Conservation (phyloP, 768 basidiomycete genomes). For the Termitomyces sp. region DNA sequence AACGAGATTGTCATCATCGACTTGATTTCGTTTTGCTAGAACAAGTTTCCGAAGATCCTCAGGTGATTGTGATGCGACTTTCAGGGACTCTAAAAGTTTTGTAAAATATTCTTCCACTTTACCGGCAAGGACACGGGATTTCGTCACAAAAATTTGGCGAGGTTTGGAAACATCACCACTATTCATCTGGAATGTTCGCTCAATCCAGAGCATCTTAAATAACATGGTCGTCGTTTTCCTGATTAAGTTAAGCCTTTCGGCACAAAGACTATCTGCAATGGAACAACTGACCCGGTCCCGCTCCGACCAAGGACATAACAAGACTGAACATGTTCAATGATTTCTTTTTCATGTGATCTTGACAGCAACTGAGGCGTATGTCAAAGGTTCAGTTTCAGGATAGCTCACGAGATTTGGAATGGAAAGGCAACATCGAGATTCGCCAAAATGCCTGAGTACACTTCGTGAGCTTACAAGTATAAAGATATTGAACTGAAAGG, state of each 20-base stretch:
- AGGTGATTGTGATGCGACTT: slow-evolving; percentile 27
- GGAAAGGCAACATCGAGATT: slow-evolving; percentile 43
- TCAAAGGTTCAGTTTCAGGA: neutral
- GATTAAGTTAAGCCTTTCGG: neutral
- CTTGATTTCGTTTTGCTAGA: slow-evolving; percentile 9
- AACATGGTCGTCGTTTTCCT: slow-evolving; percentile 78
- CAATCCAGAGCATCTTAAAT: slow-evolving; percentile 69
- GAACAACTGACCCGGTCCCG: slow-evolving; percentile 55
- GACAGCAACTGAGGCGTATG: neutral
- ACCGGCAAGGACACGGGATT: slow-evolving; percentile 58
- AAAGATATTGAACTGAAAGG: neutral
- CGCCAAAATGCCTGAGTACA: slow-evolving; percentile 40
- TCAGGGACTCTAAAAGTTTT: slow-evolving; percentile 43
- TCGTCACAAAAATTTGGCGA: slow-evolving; percentile 69
- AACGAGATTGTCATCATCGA: slow-evolving; percentile 23
- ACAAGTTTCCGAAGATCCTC: slow-evolving; percentile 32
- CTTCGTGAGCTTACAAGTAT: neutral
- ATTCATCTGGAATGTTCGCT: slow-evolving; percentile 44
- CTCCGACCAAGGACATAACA: slow-evolving; percentile 68
- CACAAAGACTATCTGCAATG: neutral
- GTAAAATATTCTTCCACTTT: slow-evolving; percentile 68
- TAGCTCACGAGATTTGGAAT: slow-evolving; percentile 38
- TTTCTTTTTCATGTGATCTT: slow-evolving; percentile 36
- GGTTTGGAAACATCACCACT: slow-evolving; percentile 36
- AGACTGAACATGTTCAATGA: slow-evolving; percentile 51